These are phyloP conservation scores for Ormosia emarginata DNA, from an alignment of 306 rosid species.

Conservation along the genomic window DNA sequence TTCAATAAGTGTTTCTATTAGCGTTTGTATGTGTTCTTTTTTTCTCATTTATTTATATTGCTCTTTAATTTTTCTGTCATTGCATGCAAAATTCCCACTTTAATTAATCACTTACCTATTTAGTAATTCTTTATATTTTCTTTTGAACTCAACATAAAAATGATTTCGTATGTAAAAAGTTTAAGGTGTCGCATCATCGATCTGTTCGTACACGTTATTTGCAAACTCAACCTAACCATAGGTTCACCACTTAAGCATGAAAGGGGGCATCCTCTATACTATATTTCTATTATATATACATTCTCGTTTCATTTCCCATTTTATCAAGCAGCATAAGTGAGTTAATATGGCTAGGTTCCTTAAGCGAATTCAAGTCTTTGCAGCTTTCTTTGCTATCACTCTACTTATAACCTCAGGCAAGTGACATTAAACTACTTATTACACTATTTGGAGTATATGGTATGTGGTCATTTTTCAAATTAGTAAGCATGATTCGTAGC, in stretches of 20 bases:
- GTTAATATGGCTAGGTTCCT: constrained; percentile 16
- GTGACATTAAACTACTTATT: background rate
- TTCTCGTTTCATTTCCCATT: background rate
- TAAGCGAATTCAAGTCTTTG: constrained; percentile 20
- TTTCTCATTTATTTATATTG: background rate
- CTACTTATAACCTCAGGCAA: constrained; percentile 30
- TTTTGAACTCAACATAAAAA: background rate
- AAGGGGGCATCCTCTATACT: background rate
- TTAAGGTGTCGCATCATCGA: background rate
- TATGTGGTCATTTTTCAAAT: background rate
- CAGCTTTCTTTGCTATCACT: constrained; percentile 20
- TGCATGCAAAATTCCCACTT: background rate
- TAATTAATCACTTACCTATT: background rate
- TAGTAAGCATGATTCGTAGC: background rate
- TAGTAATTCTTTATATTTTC: background rate
- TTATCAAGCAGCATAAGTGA: background rate
- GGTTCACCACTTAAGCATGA: constrained; percentile 32
- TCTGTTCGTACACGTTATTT: background rate
- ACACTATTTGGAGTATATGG: background rate
- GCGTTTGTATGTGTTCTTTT: too few relatives aligned
- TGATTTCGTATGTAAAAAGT: background rate
- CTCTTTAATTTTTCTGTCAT: background rate
- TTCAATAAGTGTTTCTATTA: too few relatives aligned
- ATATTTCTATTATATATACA: background rate
- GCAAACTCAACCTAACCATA: constrained; percentile 28